phyloP scores from a whole-genome alignment of 768 basidiomycete genomes.

The Psilocybe cubensis region DNA sequence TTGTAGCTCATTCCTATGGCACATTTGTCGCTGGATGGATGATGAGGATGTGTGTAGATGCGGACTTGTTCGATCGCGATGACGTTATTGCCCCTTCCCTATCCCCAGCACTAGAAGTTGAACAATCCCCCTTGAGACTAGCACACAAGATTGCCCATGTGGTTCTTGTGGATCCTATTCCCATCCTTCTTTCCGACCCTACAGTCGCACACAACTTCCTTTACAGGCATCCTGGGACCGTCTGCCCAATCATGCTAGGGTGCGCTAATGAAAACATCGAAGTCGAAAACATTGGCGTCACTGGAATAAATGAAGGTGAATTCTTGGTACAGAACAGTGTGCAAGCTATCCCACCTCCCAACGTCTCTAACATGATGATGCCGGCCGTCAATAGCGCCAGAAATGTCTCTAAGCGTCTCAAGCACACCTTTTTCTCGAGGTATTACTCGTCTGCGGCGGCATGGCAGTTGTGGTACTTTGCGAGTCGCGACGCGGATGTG shows the following conservation, averaged over 20 bases:
- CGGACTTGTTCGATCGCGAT: background rate
- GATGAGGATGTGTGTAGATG: constrained; percentile 38
- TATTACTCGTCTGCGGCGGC: constrained; percentile 42
- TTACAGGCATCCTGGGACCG: constrained; percentile 46
- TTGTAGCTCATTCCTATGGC: constrained; percentile 65
- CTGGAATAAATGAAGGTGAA: background rate
- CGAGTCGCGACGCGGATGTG: constrained; percentile 65
- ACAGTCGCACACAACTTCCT: constrained; percentile 69
- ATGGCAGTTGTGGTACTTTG: constrained; percentile 73
- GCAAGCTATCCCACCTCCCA: background rate
- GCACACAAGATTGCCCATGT: constrained; percentile 42
- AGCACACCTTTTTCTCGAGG: no score
- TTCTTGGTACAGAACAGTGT: background rate
- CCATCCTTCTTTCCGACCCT: constrained; percentile 64
- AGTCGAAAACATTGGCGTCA: background rate
- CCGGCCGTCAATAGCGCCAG: no score
- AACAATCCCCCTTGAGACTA: constrained; percentile 9
- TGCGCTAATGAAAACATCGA: background rate
- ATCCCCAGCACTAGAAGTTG: background rate
- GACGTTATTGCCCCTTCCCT: background rate
- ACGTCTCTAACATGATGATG: no score
- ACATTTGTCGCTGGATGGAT: constrained; percentile 61
- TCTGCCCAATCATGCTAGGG: constrained; percentile 8
- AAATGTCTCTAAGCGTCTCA: no score
- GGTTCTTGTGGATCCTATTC: constrained; percentile 67